Percentiles rank a stretch among this genome's conserved stretches.
phyloP scores from a whole-genome alignment of 176 grass and related monocot species.

The Ensete glaucum region DNA sequence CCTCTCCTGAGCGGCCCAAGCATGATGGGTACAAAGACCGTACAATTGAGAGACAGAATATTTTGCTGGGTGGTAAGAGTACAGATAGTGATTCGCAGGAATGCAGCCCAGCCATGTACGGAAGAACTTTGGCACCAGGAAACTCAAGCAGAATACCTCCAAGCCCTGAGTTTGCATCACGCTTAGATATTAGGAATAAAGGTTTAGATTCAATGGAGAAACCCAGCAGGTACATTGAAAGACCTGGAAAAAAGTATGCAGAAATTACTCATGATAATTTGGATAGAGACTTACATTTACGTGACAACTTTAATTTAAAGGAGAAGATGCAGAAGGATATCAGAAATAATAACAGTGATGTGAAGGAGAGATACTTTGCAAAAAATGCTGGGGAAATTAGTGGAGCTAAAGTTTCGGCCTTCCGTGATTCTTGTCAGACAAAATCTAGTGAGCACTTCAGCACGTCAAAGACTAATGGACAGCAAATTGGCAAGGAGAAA shows the following conservation, averaged over 20 bases:
- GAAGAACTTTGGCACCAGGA: conserved; percentile 37
- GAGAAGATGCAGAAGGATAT: conserved; percentile 41
- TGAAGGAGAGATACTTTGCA: conserved; percentile 28
- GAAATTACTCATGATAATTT: conserved; percentile 29
- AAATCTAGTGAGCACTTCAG: not conserved
- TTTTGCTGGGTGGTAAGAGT: conserved; percentile 22
- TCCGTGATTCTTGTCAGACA: conserved; percentile 31
- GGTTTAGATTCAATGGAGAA: conserved; percentile 35
- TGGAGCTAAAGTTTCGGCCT: conserved; percentile 16
- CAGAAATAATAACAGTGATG: conserved; percentile 34
- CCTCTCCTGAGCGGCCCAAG: conserved; percentile 35
- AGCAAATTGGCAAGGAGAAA: conserved; percentile 31
- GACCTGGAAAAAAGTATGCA: conserved; percentile 13
- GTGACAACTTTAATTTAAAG: conserved; percentile 28
- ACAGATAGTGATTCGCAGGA: conserved; percentile 34
- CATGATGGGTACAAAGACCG: conserved; percentile 24
- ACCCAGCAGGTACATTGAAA: conserved; percentile 35
- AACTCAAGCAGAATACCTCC: conserved; percentile 35
- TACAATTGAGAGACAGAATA: not conserved
- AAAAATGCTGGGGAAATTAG: conserved; percentile 32
- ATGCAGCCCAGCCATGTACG: conserved; percentile 29
- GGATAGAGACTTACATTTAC: conserved; percentile 30
- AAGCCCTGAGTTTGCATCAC: conserved; percentile 29
- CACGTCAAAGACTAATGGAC: conserved; percentile 31
- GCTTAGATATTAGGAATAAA: conserved; percentile 45